phyloP scores from a whole-genome alignment of 2,329 filamentous ascomycete species.

The Hypoxylon sp. region DNA sequence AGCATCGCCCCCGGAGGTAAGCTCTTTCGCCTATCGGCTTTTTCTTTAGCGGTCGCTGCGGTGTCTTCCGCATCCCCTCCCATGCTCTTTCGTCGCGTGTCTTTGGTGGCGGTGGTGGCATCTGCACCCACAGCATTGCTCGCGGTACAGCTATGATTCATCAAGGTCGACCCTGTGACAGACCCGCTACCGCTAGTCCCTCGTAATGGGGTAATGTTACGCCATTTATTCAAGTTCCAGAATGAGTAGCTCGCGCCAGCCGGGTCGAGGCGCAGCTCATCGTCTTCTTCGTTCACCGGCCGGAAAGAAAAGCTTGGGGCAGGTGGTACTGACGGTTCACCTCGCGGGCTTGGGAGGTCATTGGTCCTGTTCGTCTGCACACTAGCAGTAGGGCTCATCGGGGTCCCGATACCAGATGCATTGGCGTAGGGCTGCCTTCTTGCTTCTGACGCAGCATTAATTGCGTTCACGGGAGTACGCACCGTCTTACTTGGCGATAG shows the following conservation, averaged over 20 bases:
- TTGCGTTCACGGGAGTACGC: slow-evolving; percentile 56
- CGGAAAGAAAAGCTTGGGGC: slow-evolving; percentile 68
- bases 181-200: slow-evolving; percentile 14
- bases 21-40: slow-evolving; percentile 42
- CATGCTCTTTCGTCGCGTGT: slow-evolving; percentile 40
- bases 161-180: slow-evolving; percentile 12
- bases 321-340: slow-evolving; percentile 55
- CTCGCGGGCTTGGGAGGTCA: slow-evolving; percentile 29
- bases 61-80: slow-evolving; percentile 21
- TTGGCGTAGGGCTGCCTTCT: slow-evolving; percentile 59
- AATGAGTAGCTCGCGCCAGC: slow-evolving; percentile 61
- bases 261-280: slow-evolving; percentile 53
- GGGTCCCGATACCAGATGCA: slow-evolving; percentile 43
- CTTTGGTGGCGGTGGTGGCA: slow-evolving; percentile 11
- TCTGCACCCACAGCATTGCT: slow-evolving; percentile 33
- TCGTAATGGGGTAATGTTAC: slow-evolving; percentile 44
- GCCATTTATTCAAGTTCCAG: slow-evolving; percentile 70
- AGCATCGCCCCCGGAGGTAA: slow-evolving; percentile 33
- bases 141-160: slow-evolving; percentile 28
- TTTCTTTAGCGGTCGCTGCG: slow-evolving; percentile 16
- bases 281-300: slow-evolving; percentile 55
- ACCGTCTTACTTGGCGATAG: slow-evolving; percentile 64
- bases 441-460: slow-evolving; percentile 60
- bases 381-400: slow-evolving; percentile 58
- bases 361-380: slow-evolving; percentile 41